These are phyloP conservation scores for Sporothrix schenckii DNA, from an alignment of 2,329 filamentous ascomycete species.

Conservation along the genomic window DNA sequence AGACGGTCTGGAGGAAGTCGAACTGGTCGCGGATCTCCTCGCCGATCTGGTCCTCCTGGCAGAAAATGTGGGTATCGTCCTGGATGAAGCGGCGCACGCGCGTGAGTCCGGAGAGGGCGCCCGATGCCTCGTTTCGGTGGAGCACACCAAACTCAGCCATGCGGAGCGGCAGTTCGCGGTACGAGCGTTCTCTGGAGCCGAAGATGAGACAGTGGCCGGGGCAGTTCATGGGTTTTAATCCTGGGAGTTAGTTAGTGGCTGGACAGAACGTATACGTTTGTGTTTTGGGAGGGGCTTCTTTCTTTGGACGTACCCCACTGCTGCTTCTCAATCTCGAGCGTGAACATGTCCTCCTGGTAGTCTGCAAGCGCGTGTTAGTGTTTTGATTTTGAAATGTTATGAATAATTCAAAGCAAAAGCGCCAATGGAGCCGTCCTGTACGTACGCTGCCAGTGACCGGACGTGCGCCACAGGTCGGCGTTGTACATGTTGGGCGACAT, in stretches of 20 bases:
- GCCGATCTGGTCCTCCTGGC: slow-evolving; percentile 73
- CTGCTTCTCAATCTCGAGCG: slow-evolving; percentile 78
- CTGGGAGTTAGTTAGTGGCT: slow-evolving; percentile 27
- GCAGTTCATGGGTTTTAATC: slow-evolving; percentile 79
- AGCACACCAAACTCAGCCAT: slow-evolving; percentile 86
- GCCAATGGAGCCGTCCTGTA: background rate
- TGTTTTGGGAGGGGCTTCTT: background rate
- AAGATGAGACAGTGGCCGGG: slow-evolving; percentile 87
- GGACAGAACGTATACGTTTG: background rate
- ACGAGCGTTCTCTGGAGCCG: slow-evolving; percentile 70
- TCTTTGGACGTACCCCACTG: slow-evolving; percentile 32
- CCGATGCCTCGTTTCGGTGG: slow-evolving; percentile 84
- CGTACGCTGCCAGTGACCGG: slow-evolving; percentile 79
- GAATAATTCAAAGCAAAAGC: background rate
- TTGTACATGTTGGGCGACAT: slow-evolving; percentile 98
- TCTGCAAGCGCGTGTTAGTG: slow-evolving; percentile 43
- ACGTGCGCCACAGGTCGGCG: slow-evolving; percentile 87
- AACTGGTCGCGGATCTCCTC: slow-evolving; percentile 81
- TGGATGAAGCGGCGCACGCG: slow-evolving; percentile 86
- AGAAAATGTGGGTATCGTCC: slow-evolving; percentile 85
- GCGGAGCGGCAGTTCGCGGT: slow-evolving; percentile 78
- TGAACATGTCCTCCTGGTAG: slow-evolving; percentile 90
- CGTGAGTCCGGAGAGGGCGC: slow-evolving; percentile 78
- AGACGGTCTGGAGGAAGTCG: slow-evolving; percentile 78
- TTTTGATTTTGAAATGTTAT: too few relatives aligned